Evolutionary conservation across 208 protist genomes (phyloP), one percentile per base, ranked within the genome.

Genomic region (Angomonas ambiguus): DNA sequence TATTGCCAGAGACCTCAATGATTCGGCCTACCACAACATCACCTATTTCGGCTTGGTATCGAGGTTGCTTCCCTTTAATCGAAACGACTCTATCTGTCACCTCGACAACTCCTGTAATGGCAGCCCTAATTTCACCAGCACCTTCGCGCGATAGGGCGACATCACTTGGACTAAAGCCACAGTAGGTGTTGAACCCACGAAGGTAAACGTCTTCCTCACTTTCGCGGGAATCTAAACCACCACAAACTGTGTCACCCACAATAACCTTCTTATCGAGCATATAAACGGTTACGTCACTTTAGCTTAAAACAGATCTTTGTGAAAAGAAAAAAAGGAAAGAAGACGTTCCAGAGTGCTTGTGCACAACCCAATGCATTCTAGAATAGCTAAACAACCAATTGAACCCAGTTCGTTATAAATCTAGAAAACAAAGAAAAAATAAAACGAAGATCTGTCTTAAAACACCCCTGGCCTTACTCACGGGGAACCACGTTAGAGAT

Each of bases 11-110:
- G 0, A 99, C 91, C 56, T 98, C 87, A 3, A 82, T 76, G 35
- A 99, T 82, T 11, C 97, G 76, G 1, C 96, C 96, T 11, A 99
- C 94, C 1, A 99, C 88, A 22, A 99, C 94, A 76, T 99, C 98
- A 2, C 98, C 98, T 27, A 99, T 90, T 62, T 99, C 98, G 4
- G 96, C 93, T 13, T 79, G 69, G 60, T 99, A 99, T 6, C 95
- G 72, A 0, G 88, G 71, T 8, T 72, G 67, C 10, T 80, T 63
- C 0, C 88, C 88, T 51, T 81, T 88, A 18, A 96, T 77, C 13
- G 92, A 96, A 13, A 96, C 82, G 30, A 96, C 88, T 22, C 85
- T 76, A 60, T 94, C 88, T 1, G 87, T 94, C 0, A 94, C 66
- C 32, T 96, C 88, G 27, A 94, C 80, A 25, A 81, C 24, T 1